These are phyloP conservation scores for Hypomyces rosellus DNA, from an alignment of 2,329 filamentous ascomycete species.

Conservation along the genomic window DNA sequence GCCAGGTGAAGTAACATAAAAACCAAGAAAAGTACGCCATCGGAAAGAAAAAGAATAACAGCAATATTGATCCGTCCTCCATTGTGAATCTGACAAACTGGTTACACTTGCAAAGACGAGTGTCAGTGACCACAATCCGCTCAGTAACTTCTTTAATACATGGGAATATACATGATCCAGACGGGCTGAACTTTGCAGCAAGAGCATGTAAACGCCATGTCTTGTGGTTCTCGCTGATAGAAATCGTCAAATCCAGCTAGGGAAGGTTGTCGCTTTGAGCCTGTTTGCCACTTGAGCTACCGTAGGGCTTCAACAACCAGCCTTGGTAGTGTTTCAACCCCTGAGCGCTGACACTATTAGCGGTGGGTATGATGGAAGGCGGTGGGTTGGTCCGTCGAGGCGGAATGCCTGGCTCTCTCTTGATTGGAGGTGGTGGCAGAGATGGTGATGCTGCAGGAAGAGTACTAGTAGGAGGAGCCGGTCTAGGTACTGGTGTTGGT, in stretches of 20 bases:
- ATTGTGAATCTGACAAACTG: too few species aligned
- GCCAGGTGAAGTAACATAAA: too few species aligned
- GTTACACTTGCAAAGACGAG: too few species aligned
- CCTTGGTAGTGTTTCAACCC: constrained; percentile 31
- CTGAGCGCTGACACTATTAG: constrained; percentile 26
- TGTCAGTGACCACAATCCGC: too few species aligned
- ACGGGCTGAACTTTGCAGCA: too few species aligned
- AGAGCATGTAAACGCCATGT: background rate
- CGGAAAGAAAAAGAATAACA: too few species aligned
- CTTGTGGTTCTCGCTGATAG: too few species aligned
- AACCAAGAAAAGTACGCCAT: too few species aligned
- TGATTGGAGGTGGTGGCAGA: constrained; percentile 29
- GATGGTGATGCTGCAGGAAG: constrained; percentile 34
- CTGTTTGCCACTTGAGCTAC: constrained; percentile 25
- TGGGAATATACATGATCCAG: too few species aligned
- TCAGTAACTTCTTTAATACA: too few species aligned
- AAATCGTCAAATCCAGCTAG: constrained; percentile 10
- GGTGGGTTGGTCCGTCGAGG: constrained; percentile 28
- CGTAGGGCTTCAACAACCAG: constrained; percentile 33
- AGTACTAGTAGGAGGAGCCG: constrained; percentile 21
- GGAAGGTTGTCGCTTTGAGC: constrained; percentile 29
- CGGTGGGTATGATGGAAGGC: constrained; percentile 23
- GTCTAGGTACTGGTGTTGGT: constrained; percentile 1
- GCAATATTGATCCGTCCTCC: too few species aligned
- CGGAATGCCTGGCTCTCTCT: constrained; percentile 22